Evolutionary conservation across 495 filamentous ascomycete genomes (phyloP).

Genomic region (Articulospora tetracladia): DNA sequence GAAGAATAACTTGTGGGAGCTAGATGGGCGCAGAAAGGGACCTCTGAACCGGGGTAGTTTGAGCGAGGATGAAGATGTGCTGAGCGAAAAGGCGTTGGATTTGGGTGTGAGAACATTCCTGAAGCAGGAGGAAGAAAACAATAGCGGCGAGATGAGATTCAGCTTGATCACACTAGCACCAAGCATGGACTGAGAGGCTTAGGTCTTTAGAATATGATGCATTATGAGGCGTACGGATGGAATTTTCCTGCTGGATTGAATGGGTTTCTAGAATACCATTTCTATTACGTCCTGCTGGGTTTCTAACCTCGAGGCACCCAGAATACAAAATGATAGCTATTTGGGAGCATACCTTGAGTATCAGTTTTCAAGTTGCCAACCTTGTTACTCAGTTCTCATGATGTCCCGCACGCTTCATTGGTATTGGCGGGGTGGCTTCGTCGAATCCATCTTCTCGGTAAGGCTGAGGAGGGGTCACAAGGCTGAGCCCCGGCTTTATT

Average conservation of each 20-base stretch:
- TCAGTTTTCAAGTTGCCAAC: too few species aligned
- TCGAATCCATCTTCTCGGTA: too few species aligned
- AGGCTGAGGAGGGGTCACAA: background rate
- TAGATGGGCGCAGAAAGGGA: conserved; percentile 78
- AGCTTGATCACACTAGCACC: conserved; percentile 69
- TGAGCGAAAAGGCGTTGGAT: conserved; percentile 63
- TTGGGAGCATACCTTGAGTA: too few species aligned
- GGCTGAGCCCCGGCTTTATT: background rate
- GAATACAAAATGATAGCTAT: too few species aligned
- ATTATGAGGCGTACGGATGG: background rate
- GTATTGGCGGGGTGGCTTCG: too few species aligned
- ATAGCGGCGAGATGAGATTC: conserved; percentile 63
- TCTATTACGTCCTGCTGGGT: too few species aligned
- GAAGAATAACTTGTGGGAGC: conserved; percentile 73
- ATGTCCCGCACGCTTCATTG: too few species aligned
- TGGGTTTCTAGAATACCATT: background rate
- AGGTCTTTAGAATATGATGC: background rate
- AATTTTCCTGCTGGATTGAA: background rate
- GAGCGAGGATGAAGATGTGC: conserved; percentile 60
- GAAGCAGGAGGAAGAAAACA: conserved; percentile 49
- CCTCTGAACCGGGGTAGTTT: conserved; percentile 69
- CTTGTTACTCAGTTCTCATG: too few species aligned
- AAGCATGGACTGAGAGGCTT: conserved; percentile 47
- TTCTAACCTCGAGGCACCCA: too few species aligned
- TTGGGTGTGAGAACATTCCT: conserved; percentile 64